Evolutionary conservation across 1,284 basidiomycete genomes (phyloP), one percentile per base, ranked within the genome.

Genomic region (Amylostereum areolatum): DNA sequence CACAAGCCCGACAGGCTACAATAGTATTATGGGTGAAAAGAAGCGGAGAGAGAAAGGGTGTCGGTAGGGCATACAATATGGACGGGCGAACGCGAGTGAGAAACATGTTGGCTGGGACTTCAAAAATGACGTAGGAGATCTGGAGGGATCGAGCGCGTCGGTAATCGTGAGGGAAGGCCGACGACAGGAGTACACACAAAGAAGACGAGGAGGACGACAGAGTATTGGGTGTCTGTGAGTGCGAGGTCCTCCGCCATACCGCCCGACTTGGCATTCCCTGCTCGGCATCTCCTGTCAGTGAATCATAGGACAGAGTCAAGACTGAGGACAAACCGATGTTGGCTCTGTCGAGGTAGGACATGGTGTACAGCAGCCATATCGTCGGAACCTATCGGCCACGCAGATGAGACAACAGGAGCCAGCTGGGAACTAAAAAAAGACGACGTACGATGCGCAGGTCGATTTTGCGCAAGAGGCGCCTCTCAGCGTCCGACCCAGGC

Each of bases 241-340:
- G 54, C 43, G 8, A 71, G 61, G 29, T 61, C 53, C 27, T 46
- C 51, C 37, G 65, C 59, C 54, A 71, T 66, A n/a, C 69, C 69
- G 33, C 67, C 68, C 3, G 68, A 51, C 36, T 65, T 59, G 8
- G 69, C 69, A 50, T 70, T 70, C 28, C 67, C 70, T 49, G 2
- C 29, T 12, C 28, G n/a, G n/a, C n/a, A n/a, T n/a, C n/a, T n/a
- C n/a, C n/a, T n/a, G 36, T 48, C 9, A 31, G 43, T 33, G n/a
- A 10, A 29, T 12, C 28, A n/a, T 31, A n/a, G 29, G 30, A 43
- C 29, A 29, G 5, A 9, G n/a, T 29, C 32, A 29, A 32, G 3
- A 31, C 7, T 24, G 12, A 32, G 43, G 28, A 42, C 30, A 8
- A n/a, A 49, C 47, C 48, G 45, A 72, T 69, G 39, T 62, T 59